Evolutionary conservation across 768 basidiomycete species (phyloP).

Genomic region (Suillus brevipes): DNA sequence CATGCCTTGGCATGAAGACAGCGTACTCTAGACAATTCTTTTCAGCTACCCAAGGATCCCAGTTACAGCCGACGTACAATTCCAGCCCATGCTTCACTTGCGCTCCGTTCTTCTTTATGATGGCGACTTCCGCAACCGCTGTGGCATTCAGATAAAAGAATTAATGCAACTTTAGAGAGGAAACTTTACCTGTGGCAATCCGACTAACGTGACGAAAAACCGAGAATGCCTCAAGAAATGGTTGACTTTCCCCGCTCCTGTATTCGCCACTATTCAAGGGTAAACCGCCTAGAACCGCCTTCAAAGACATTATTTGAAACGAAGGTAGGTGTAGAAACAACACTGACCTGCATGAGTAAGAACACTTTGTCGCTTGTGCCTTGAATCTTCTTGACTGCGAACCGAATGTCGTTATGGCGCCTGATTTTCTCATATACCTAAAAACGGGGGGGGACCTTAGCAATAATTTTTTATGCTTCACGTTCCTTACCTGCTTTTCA

Average conservation of each 20-base stretch:
- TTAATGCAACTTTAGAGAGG: neutral
- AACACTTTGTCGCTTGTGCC: conserved; percentile 77
- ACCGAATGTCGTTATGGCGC: conserved; percentile 78
- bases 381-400: conserved; percentile 66
- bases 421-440: conserved; percentile 68
- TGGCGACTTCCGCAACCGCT: conserved; percentile 81
- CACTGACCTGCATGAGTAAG: conserved; percentile 70
- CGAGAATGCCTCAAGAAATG: conserved; percentile 63
- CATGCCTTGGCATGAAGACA: conserved; percentile 84
- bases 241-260: conserved; percentile 69
- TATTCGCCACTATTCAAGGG: conserved; percentile 69
- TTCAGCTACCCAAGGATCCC: neutral
- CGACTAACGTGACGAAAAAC: conserved; percentile 78
- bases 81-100: conserved; percentile 76
- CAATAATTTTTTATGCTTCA: neutral
- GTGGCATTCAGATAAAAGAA: conserved; percentile 5
- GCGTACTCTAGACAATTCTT: conserved; percentile 52
- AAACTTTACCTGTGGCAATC: conserved; percentile 64
- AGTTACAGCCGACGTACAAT: conserved; percentile 45
- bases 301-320: conserved; percentile 13
- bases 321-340: neutral
- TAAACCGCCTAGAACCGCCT: conserved; percentile 76
- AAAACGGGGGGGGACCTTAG: neutral
- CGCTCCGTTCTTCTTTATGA: conserved; percentile 61
- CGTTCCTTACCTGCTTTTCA: conserved; percentile 62